A percentile compares a stretch with the other conserved stretches of the same genome.
These are phyloP conservation scores for Fusarium sp. DNA, from an alignment of 2,329 filamentous ascomycete species.

Conservation along the genomic window DNA sequence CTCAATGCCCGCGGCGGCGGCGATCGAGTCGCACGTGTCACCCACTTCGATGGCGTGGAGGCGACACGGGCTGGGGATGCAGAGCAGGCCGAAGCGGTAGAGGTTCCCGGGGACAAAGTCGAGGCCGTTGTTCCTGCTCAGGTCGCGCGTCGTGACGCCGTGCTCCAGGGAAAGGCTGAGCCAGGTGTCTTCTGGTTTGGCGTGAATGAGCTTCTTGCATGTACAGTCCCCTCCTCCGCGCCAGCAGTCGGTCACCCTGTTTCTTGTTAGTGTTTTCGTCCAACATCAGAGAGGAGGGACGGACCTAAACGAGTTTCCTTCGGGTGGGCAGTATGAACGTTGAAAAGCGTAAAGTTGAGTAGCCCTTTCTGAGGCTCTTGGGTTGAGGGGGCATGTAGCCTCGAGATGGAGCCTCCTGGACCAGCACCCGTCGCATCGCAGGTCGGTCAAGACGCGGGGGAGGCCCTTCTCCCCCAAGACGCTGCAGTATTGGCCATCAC, in stretches of 20 bases:
- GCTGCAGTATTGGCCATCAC: not conserved
- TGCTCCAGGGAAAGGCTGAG: not conserved
- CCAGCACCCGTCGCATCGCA: not conserved
- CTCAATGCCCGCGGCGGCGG: not conserved
- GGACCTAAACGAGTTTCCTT: not conserved
- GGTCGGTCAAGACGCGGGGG: not conserved
- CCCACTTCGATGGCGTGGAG: not conserved
- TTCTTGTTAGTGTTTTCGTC: not conserved
- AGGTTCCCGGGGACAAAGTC: not conserved
- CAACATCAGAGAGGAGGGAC: not conserved
- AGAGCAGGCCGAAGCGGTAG: not conserved
- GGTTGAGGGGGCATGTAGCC: not conserved
- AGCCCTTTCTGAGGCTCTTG: not conserved
- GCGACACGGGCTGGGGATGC: not conserved
- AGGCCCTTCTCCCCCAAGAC: not conserved
- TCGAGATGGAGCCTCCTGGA: not conserved
- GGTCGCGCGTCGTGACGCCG: not conserved
- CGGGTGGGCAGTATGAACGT: not conserved
- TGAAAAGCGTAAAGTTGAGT: not conserved
- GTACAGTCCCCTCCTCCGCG: not conserved
- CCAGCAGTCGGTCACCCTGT: not conserved
- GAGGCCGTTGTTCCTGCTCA: not conserved
- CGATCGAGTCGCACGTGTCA: conserved; percentile 1
- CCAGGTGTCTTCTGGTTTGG: not conserved
- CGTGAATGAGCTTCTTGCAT: not conserved